phyloP scores from a whole-genome alignment of 116 monocot species.

The Papilionanthe hybrid region DNA sequence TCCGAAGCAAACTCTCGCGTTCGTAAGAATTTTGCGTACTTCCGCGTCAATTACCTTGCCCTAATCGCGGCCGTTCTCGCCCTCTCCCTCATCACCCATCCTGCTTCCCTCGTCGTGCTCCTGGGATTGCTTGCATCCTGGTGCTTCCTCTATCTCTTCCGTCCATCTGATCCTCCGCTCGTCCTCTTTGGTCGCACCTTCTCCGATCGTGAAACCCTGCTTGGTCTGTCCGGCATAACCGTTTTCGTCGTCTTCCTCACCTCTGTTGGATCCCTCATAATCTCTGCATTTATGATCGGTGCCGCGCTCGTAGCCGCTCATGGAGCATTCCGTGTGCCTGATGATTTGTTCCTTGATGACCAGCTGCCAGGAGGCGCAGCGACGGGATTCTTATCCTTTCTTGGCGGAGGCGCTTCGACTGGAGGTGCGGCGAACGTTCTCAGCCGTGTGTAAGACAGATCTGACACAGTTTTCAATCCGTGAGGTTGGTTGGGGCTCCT shows the following conservation, averaged over 20 bases:
- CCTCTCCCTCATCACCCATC: conserved; percentile 51
- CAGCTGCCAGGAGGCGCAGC: conserved; percentile 25
- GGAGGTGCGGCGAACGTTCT: conserved; percentile 16
- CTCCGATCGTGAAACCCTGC: conserved; percentile 60
- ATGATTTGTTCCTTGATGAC: conserved; percentile 61
- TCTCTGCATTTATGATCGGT: conserved; percentile 43
- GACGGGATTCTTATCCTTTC: conserved; percentile 37
- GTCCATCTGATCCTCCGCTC: conserved; percentile 54
- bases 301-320: conserved; percentile 41
- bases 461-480: not conserved
- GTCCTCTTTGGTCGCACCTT: conserved; percentile 53
- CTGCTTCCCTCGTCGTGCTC: conserved; percentile 53
- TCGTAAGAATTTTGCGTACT: conserved; percentile 35
- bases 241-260: conserved; percentile 65
- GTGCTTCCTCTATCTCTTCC: conserved; percentile 68
- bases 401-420: conserved; percentile 14
- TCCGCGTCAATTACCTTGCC: conserved; percentile 34
- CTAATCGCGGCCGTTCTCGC: conserved; percentile 28
- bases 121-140: conserved; percentile 47
- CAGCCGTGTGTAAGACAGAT: conserved; percentile 24
- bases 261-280: conserved; percentile 67
- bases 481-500: no score
- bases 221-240: conserved; percentile 37
- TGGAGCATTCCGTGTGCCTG: conserved; percentile 60
- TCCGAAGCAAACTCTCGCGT: conserved; percentile 36